phyloP scores from a whole-genome alignment of 164 flowering plant genomes.

The Litsea cubeba region DNA sequence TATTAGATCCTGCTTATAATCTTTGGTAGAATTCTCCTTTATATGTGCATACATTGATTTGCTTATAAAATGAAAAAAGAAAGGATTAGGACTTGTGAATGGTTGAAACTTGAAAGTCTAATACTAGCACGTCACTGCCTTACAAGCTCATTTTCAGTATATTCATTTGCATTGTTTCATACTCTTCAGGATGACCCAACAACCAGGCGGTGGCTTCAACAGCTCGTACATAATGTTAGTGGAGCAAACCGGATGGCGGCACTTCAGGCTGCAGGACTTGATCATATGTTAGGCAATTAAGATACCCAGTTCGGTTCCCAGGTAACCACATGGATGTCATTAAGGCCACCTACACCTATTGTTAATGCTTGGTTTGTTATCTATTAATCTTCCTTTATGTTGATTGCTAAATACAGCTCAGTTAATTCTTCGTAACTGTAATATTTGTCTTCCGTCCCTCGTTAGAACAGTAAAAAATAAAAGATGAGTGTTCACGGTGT shows the following conservation, averaged over 20 bases:
- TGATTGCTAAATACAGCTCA: neutral
- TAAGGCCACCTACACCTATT: neutral
- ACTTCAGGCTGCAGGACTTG: constrained; percentile 23
- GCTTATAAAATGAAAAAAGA: neutral
- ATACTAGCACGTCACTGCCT: neutral
- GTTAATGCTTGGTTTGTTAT: neutral
- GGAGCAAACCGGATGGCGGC: constrained; percentile 17
- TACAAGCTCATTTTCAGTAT: neutral
- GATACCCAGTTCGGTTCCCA: neutral
- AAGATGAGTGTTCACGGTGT: too few relatives aligned
- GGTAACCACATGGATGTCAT: neutral
- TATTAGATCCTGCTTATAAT: too few relatives aligned
- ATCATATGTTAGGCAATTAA: constrained; percentile 10
- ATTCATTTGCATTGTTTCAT: neutral
- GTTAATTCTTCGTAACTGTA: neutral
- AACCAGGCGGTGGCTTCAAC: constrained; percentile 23
- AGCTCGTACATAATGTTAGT: constrained; percentile 22
- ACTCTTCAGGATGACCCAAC: constrained; percentile 22
- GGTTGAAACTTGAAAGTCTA: neutral
- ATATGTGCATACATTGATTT: neutral
- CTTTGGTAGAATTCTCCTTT: too few relatives aligned
- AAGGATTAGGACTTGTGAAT: neutral
- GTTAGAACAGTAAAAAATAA: too few relatives aligned
- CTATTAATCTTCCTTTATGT: neutral
- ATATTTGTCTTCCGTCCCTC: neutral